phyloP scores from a whole-genome alignment of 208 protist genomes.

The Acanthamoeba sp. region DNA sequence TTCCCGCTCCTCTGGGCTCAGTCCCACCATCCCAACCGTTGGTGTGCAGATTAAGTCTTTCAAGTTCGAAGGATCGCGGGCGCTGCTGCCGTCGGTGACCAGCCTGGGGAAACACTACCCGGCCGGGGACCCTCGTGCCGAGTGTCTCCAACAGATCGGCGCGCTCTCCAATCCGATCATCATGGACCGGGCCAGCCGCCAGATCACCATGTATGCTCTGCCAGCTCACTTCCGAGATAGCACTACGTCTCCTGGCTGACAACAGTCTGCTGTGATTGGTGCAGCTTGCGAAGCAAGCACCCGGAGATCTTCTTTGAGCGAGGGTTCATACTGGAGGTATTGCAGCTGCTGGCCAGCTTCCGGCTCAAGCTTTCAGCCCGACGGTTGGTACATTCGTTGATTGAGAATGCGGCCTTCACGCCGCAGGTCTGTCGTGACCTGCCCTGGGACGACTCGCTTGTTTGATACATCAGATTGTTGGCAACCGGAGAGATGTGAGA shows the following conservation, averaged over 20 bases:
- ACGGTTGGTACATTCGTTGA: not conserved
- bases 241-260: not conserved
- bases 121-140: not conserved
- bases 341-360: conserved; percentile 21
- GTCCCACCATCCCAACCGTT: not conserved
- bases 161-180: conserved; percentile 3
- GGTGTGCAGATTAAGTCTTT: not conserved
- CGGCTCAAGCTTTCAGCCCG: not conserved
- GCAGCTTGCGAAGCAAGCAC: not conserved
- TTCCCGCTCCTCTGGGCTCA: no score
- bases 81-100: not conserved
- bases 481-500: no score
- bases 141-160: conserved; percentile 11
- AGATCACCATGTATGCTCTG: not conserved
- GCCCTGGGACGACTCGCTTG: not conserved
- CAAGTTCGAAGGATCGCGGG: conserved; percentile 7
- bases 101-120: not conserved
- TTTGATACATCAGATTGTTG: no score
- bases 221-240: no score
- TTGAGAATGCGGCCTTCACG: conserved; percentile 11
- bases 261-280: no score
- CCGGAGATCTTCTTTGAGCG: not conserved
- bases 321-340: not conserved
- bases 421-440: not conserved
- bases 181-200: not conserved